Evolutionary conservation across 2,329 filamentous ascomycete species (phyloP).

Genomic region (Chrysoporthe puriensis): DNA sequence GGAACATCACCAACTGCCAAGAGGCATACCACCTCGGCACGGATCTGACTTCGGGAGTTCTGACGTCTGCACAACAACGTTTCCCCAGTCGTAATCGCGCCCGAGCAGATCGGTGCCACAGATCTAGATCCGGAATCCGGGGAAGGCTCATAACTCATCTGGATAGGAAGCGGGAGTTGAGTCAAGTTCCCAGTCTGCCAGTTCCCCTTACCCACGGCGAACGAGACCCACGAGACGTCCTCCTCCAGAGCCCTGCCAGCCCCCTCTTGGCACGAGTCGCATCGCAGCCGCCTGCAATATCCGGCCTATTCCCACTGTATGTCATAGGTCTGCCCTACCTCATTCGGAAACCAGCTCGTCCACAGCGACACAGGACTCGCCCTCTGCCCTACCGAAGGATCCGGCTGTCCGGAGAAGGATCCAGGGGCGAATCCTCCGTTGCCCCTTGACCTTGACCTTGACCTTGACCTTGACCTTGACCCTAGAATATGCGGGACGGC

Average conservation of each 20-base stretch:
- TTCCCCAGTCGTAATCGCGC: neutral
- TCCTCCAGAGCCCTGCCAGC: slow-evolving; percentile 22
- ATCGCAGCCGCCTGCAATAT: slow-evolving; percentile 23
- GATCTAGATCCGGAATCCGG: slow-evolving; percentile 4
- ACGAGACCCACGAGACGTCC: slow-evolving; percentile 27
- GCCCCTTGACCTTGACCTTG: neutral
- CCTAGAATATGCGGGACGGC: neutral
- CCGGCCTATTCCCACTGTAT: slow-evolving; percentile 27
- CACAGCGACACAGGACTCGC: slow-evolving; percentile 17
- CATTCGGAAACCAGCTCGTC: slow-evolving; percentile 24
- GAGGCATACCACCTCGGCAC: neutral
- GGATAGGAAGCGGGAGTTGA: slow-evolving; percentile 1
- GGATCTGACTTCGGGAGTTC: neutral
- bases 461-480: neutral
- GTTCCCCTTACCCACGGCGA: slow-evolving; percentile 27
- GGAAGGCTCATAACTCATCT: neutral
- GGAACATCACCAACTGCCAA: slow-evolving; percentile 12
- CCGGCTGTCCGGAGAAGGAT: slow-evolving; percentile 16
- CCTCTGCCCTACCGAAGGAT: slow-evolving; percentile 14
- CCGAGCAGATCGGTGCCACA: neutral
- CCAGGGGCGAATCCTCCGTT: neutral
- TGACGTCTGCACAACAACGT: neutral
- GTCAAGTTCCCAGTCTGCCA: slow-evolving; percentile 10
- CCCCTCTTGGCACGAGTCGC: slow-evolving; percentile 27
- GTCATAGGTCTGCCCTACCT: slow-evolving; percentile 6